Conservation (phyloP, 2,329 filamentous ascomycete genomes). For the Cercospora sp. region DNA sequence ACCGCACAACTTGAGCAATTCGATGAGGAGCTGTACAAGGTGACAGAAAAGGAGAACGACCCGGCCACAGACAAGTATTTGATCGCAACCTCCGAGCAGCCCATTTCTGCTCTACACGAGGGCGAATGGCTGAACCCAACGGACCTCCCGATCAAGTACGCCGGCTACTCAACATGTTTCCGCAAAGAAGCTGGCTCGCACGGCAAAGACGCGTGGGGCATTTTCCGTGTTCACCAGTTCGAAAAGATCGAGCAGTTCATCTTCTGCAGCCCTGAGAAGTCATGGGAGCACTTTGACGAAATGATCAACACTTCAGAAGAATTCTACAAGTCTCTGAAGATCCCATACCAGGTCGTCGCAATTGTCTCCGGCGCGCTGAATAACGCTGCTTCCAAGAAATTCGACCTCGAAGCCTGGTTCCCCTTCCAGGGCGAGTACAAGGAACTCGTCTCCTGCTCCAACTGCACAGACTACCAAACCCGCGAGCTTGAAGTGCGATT, state of each 20-base stretch:
- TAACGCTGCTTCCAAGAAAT: constrained; percentile 87
- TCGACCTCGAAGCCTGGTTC: constrained; percentile 95
- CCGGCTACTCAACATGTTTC: constrained; percentile 93
- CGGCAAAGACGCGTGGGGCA: constrained; percentile 92
- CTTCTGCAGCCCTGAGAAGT: constrained; percentile 81
- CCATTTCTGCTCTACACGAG: constrained; percentile 81
- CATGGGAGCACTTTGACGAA: constrained; percentile 87
- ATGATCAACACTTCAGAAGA: constrained; percentile 92
- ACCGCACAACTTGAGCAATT: constrained; percentile 97
- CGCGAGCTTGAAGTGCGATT: constrained; percentile 90
- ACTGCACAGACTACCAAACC: constrained; percentile 97
- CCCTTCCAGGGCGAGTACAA: constrained; percentile 97
- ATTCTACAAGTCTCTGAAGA: constrained; percentile 85
- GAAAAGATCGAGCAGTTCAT: constrained; percentile 88
- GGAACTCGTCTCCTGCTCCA: constrained; percentile 94
- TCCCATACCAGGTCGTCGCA: constrained; percentile 88
- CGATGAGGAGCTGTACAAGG: constrained; percentile 97
- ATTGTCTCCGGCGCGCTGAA: constrained; percentile 97
- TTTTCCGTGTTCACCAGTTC: constrained; percentile 97
- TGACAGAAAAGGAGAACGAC: constrained; percentile 77
- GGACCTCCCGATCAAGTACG: constrained; percentile 83
- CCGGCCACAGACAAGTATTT: constrained; percentile 78
- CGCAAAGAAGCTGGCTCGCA: constrained; percentile 91
- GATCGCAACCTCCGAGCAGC: constrained; percentile 89
- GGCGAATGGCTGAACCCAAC: constrained; percentile 87